A percentile compares a stretch with the other conserved stretches of the same genome.
Conservation (phyloP, 805 yeast species). For the Hemisphaericaspora nanyangensis region DNA sequence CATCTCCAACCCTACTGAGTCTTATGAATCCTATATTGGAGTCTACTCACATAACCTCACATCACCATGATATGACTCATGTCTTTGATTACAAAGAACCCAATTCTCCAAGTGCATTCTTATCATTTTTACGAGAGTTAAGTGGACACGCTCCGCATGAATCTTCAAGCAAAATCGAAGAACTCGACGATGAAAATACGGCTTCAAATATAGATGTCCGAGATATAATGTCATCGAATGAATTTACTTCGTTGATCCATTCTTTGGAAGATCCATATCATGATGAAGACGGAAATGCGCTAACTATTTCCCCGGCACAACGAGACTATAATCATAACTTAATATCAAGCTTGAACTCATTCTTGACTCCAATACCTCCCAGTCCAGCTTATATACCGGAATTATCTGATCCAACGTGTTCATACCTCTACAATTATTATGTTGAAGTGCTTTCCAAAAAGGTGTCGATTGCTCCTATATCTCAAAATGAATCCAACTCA, state of each 20-base stretch:
- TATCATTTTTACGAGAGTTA: conserved; percentile 23
- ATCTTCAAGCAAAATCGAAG: conserved; percentile 4
- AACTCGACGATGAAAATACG: conserved; percentile 4
- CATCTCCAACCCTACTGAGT: conserved; percentile 9
- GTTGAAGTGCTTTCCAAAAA: conserved; percentile 40
- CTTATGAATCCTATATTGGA: conserved; percentile 9
- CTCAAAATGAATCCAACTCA: conserved; percentile 43
- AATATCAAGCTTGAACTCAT: conserved; percentile 16
- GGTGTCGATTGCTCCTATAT: conserved; percentile 45
- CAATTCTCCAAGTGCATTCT: conserved; percentile 20
- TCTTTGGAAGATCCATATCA: conserved; percentile 3
- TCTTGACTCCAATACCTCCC: conserved; percentile 25
- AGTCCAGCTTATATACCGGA: conserved; percentile 21
- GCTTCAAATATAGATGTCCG: neutral
- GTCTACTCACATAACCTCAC: neutral
- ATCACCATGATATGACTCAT: neutral
- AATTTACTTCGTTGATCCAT: conserved; percentile 4
- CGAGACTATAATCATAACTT: conserved; percentile 3
- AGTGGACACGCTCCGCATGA: conserved; percentile 4
- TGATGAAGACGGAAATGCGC: neutral
- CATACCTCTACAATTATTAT: conserved; percentile 45
- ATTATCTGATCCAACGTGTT: conserved; percentile 30
- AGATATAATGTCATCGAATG: conserved; percentile 2
- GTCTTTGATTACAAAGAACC: conserved; percentile 5
- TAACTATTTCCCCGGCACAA: conserved; percentile 1